Evolutionary conservation across 257 asterid species (phyloP).

Genomic region (Solanum clarkiae): DNA sequence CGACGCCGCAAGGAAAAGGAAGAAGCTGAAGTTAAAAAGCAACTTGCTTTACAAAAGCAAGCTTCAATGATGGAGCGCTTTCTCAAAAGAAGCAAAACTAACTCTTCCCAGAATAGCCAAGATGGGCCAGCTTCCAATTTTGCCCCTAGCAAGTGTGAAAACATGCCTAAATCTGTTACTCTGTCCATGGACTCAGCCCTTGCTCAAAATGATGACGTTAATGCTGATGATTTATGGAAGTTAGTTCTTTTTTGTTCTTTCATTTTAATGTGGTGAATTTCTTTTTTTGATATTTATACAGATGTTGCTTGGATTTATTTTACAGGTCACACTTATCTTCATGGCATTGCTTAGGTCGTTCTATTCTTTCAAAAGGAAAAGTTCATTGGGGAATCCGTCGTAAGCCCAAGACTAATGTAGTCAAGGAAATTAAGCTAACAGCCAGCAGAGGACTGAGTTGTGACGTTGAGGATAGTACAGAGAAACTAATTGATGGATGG

Average conservation of each 20-base stretch:
- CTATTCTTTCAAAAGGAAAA: slow-evolving; percentile 25
- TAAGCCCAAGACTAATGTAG: slow-evolving; percentile 62
- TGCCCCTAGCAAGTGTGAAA: slow-evolving; percentile 20
- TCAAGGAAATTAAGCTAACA: slow-evolving; percentile 81
- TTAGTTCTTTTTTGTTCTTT: slow-evolving; percentile 7
- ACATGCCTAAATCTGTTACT: slow-evolving; percentile 35
- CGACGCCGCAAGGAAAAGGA: slow-evolving; percentile 77
- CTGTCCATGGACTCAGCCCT: slow-evolving; percentile 55
- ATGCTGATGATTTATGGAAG: slow-evolving; percentile 55
- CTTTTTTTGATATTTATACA: background rate
- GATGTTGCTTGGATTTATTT: slow-evolving; percentile 2
- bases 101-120: slow-evolving; percentile 18
- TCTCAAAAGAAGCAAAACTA: slow-evolving; percentile 41
- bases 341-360: slow-evolving; percentile 39
- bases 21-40: slow-evolving; percentile 59
- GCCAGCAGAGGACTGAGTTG: slow-evolving; percentile 30
- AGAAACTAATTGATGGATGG: slow-evolving; percentile 47
- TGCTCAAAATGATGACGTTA: slow-evolving; percentile 19
- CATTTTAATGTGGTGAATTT: background rate
- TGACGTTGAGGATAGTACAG: slow-evolving; percentile 39
- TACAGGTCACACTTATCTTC: slow-evolving; percentile 55
- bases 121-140: slow-evolving; percentile 15
- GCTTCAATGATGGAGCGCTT: slow-evolving; percentile 93
- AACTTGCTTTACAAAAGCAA: slow-evolving; percentile 62
- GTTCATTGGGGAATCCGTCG: slow-evolving; percentile 67